phyloP scores from a whole-genome alignment of 768 basidiomycete genomes.

The Imleria badia region DNA sequence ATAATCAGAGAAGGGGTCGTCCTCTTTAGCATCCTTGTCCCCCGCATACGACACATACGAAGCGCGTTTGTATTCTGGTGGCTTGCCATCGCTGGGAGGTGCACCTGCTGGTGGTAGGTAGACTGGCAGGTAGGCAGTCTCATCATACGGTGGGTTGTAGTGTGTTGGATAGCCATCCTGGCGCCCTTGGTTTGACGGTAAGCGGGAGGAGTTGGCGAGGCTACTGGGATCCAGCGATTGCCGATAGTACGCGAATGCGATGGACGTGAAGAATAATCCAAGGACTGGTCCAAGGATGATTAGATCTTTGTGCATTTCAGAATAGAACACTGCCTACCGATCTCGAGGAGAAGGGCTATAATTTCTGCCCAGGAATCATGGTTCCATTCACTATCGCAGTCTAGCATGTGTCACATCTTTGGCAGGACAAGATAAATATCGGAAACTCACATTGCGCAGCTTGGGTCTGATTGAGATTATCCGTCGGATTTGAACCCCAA shows the following conservation, averaged over 20 bases:
- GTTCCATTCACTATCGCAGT: conserved; percentile 60
- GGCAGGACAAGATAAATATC: background rate
- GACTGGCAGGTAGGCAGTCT: conserved; percentile 31
- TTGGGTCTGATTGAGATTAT: conserved; percentile 33
- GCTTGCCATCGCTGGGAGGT: conserved; percentile 47
- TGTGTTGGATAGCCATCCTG: conserved; percentile 44
- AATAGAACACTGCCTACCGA: conserved; percentile 42
- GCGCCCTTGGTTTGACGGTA: conserved; percentile 39
- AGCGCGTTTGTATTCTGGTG: conserved; percentile 47
- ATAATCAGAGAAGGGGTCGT: conserved; percentile 59
- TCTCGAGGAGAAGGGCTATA: conserved; percentile 56
- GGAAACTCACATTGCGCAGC: conserved; percentile 47
- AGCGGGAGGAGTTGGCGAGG: conserved; percentile 48
- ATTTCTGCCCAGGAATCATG: conserved; percentile 71
- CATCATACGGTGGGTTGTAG: conserved; percentile 60
- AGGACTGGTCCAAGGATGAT: conserved; percentile 42
- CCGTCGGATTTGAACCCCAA: conserved; percentile 46
- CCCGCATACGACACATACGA: conserved; percentile 29
- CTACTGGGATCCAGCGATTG: conserved; percentile 71
- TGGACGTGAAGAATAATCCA: conserved; percentile 56
- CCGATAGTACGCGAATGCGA: conserved; percentile 72
- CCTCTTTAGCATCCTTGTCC: conserved; percentile 37
- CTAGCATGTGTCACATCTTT: conserved; percentile 37
- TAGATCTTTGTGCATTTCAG: background rate
- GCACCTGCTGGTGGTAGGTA: conserved; percentile 52